These are phyloP conservation scores for Calonectria hawksworthii DNA, from an alignment of 2,329 filamentous ascomycete species.

Conservation along the genomic window DNA sequence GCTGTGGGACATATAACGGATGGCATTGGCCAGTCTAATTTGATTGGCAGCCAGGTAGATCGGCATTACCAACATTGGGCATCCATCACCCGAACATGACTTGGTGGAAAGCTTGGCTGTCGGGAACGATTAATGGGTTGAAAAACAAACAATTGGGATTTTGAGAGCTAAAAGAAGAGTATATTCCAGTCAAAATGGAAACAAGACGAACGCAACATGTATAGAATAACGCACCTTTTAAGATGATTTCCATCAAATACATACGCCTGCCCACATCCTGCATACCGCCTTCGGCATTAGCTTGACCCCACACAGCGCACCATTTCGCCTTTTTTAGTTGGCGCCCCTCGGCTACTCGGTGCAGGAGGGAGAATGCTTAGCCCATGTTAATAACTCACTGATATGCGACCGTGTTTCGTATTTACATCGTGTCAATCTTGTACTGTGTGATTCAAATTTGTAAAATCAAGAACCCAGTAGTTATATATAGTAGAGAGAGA, in stretches of 20 bases:
- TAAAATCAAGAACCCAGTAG: too few relatives aligned
- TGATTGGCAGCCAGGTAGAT: neutral
- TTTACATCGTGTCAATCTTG: neutral
- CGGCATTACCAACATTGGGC: neutral
- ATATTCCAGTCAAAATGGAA: neutral
- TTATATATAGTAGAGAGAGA: too few relatives aligned
- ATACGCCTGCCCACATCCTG: neutral
- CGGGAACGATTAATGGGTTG: neutral
- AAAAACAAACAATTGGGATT: too few relatives aligned
- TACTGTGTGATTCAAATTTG: too few relatives aligned
- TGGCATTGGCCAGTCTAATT: too few relatives aligned
- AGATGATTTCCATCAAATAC: neutral
- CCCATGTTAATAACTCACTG: too few relatives aligned
- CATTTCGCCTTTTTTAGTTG: neutral
- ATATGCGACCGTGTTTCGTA: neutral
- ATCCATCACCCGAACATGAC: neutral
- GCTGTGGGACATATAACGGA: neutral
- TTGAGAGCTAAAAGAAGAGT: neutral
- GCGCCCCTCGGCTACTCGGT: neutral
- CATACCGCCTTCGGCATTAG: neutral
- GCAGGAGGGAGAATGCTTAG: neutral
- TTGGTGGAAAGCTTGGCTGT: too few relatives aligned
- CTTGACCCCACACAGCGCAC: neutral
- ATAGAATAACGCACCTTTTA: neutral
- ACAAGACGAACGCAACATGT: neutral